Evolutionary conservation across 495 filamentous ascomycete genomes (phyloP).

Genomic region (Cercophora newfieldiana): DNA sequence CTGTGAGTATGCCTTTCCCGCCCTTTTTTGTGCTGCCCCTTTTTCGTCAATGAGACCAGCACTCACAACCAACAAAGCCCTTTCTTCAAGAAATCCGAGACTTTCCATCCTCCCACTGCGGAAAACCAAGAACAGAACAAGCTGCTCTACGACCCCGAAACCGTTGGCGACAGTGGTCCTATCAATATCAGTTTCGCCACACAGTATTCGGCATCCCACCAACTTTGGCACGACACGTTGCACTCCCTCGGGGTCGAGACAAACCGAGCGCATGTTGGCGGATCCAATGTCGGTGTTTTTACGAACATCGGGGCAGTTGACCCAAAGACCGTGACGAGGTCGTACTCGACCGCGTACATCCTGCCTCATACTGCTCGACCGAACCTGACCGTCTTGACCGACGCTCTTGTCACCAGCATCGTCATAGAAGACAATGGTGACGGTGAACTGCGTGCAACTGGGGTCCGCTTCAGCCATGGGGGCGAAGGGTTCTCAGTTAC

Average conservation of each 20-base stretch:
- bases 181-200: constrained; percentile 44
- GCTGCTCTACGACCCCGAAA: not conserved
- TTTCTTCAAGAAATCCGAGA: not conserved
- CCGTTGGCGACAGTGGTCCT: constrained; percentile 38
- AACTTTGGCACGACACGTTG: constrained; percentile 50
- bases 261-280: constrained; percentile 40
- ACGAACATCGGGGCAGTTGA: constrained; percentile 45
- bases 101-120: not conserved
- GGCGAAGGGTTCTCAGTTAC: constrained; percentile 30
- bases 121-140: not conserved
- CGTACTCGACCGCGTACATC: constrained; percentile 49
- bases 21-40: no score
- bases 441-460: constrained; percentile 39
- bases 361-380: constrained; percentile 32
- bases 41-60: no score
- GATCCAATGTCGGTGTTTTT: constrained; percentile 47
- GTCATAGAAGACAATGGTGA: constrained; percentile 29
- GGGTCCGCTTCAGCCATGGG: constrained; percentile 42
- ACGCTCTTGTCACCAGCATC: constrained; percentile 40
- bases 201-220: constrained; percentile 44
- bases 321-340: constrained; percentile 37
- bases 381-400: constrained; percentile 45
- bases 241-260: constrained; percentile 42
- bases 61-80: no score
- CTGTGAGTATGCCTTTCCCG: no score